Evolutionary conservation across 73 alveolate genomes (phyloP).

Genomic region (Paramecium sexaurelia): DNA sequence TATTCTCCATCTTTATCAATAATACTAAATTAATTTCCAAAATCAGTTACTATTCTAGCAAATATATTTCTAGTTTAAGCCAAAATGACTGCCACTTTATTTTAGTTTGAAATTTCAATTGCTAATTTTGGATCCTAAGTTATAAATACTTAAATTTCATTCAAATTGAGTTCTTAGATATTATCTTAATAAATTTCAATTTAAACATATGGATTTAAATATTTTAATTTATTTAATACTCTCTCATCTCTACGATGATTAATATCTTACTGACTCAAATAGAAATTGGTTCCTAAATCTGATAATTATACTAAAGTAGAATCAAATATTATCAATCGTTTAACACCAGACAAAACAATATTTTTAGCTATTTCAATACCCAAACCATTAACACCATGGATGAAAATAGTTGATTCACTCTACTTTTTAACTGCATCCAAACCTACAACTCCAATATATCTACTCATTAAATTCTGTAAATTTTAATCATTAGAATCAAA

Average conservation of each 20-base stretch:
- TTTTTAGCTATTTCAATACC: conserved; percentile 98
- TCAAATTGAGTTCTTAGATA: neutral
- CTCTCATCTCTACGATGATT: conserved; percentile 83
- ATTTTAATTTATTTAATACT: conserved; percentile 76
- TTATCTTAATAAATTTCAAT: neutral
- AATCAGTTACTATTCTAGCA: conserved; percentile 84
- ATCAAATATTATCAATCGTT: conserved; percentile 87
- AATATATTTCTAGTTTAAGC: conserved; percentile 84
- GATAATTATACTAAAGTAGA: conserved; percentile 56
- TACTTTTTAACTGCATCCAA: conserved; percentile 92
- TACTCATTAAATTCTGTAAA: conserved; percentile 91
- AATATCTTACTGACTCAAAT: conserved; percentile 77
- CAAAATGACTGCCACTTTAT: neutral
- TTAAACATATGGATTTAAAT: conserved; percentile 88
- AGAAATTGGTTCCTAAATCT: conserved; percentile 89
- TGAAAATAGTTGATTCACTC: conserved; percentile 85
- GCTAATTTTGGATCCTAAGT: conserved; percentile 38
- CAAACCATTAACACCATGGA: conserved; percentile 84
- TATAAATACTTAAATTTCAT: neutral
- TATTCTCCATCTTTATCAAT: conserved; percentile 95
- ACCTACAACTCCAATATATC: conserved; percentile 98
- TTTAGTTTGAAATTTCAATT: neutral
- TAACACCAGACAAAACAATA: conserved; percentile 95
- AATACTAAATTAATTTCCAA: conserved; percentile 87
- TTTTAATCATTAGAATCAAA: conserved; percentile 81